Conservation (phyloP, 805 yeast species). For the Scheffersomyces stipitis region DNA sequence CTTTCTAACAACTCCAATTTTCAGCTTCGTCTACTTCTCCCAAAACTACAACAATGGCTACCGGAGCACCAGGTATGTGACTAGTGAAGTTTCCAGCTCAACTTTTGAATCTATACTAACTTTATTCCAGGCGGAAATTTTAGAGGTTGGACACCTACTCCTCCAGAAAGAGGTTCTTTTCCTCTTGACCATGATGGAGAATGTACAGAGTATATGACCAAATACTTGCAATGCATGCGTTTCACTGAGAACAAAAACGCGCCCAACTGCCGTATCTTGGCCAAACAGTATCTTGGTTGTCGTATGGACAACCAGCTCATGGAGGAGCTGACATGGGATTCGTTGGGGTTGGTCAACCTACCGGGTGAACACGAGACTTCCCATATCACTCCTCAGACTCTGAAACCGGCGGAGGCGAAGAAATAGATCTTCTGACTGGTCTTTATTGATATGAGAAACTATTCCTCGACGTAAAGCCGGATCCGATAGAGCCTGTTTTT, state of each 20-base stretch:
- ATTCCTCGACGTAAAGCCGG: no score
- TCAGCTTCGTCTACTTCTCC: no score
- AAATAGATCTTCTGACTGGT: no score
- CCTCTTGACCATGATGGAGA: conserved; percentile 90
- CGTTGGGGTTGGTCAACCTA: conserved; percentile 41
- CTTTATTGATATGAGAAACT: no score
- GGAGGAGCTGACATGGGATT: conserved; percentile 44
- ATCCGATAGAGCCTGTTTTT: no score
- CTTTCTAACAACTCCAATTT: no score
- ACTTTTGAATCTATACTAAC: neutral
- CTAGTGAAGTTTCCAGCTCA: neutral
- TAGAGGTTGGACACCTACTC: conserved; percentile 66
- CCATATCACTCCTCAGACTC: no score
- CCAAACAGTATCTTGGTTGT: conserved; percentile 79
- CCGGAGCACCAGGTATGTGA: conserved; percentile 38
- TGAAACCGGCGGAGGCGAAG: no score
- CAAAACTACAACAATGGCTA: conserved; percentile 34
- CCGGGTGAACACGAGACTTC: conserved; percentile 30
- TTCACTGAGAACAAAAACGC: conserved; percentile 80
- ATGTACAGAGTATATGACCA: conserved; percentile 72
- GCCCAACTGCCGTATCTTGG: conserved; percentile 83
- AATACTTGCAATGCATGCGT: conserved; percentile 76
- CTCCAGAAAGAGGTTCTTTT: conserved; percentile 96
- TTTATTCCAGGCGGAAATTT: conserved; percentile 16
- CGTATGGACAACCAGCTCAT: conserved; percentile 73